Evolutionary conservation across 2,329 filamentous ascomycete species (phyloP).

Genomic region (Colletotrichum acutatum): DNA sequence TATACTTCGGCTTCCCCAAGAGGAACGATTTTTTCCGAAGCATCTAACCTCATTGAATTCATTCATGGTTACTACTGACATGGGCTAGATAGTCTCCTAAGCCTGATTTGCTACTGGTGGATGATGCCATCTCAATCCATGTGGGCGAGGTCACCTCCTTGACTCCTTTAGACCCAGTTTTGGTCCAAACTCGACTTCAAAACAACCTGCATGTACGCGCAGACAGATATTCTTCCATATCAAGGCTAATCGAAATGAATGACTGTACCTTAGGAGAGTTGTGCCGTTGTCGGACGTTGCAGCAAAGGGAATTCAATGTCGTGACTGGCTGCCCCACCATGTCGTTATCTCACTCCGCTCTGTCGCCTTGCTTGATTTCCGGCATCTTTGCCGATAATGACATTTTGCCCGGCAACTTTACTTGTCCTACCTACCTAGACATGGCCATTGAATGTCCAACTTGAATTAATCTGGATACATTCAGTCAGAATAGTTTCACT

Average conservation of each 20-base stretch:
- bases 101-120: not conserved
- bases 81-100: not conserved
- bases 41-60: not conserved
- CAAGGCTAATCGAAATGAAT: not conserved
- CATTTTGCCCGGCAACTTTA: not conserved
- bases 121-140: slow-evolving; percentile 15
- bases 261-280: too few relatives aligned
- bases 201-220: not conserved
- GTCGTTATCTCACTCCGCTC: slow-evolving; percentile 30
- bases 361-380: slow-evolving; percentile 15
- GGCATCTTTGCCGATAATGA: slow-evolving; percentile 10
- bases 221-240: too few relatives aligned
- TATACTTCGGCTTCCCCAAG: slow-evolving; percentile 3
- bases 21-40: slow-evolving; percentile 24
- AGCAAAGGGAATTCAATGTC: slow-evolving; percentile 5
- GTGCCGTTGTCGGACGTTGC: not conserved
- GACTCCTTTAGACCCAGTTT: slow-evolving; percentile 5
- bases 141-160: not conserved
- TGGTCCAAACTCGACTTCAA: not conserved
- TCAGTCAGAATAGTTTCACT: too few relatives aligned
- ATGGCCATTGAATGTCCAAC: not conserved
- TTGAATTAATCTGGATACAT: not conserved
- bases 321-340: slow-evolving; percentile 23
- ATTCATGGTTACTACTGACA: not conserved
- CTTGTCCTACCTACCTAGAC: not conserved